Base-by-base conservation (phyloP, 2,329 filamentous ascomycete species). In the Arthrobotrys entomopaga region DNA sequence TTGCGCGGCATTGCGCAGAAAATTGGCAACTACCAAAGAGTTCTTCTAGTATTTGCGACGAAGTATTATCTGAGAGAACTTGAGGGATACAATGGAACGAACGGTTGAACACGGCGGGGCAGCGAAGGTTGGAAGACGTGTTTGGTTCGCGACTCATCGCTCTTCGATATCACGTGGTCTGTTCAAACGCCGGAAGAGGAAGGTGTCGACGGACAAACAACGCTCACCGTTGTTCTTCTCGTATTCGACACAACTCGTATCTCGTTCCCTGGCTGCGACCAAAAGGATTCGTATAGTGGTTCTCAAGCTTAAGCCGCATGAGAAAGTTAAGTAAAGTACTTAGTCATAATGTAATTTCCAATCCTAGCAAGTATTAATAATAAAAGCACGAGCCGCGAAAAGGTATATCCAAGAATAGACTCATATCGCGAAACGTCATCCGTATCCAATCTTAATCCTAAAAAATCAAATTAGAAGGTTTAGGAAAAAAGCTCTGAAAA, bases 71-170 rank as follows among this genome's bases (percentile, higher is more conserved):
- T 43, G 34, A 42, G 5, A 42, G 22, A 15, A n/a, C 34, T 57
- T 20, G 34, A 8, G 5, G 8, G 2, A n/a, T 42, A 2, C 19
- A 13, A 22, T 34, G 8, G 34, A 42, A n/a, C 3, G 7, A 16
- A 6, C 52, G 38, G 10, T 16, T 43, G 38, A 16, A 5, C 53
- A 19, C 34, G 26, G 16, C 26, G 6, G 29, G 38, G 16, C 38
- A 20, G 22, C 3, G 42, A 22, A 10, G 56, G 24, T 24, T 8
- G 24, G 42, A 57, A 52, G 65, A 52, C 65, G 65, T 70, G 65
- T 70, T 60, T 70, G 10, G 22, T 34, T 34, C 57, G 65, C 65
- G 65, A 70, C 65, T 70, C 65, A 70, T 70, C 65, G 58, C 42
- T 20, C 43, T 63, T 48, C 56, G 65, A 57, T 22, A 20, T 70